Base-by-base conservation (phyloP, 192 early-diverging fungal genomes). In the Obelidium mucronatum region DNA sequence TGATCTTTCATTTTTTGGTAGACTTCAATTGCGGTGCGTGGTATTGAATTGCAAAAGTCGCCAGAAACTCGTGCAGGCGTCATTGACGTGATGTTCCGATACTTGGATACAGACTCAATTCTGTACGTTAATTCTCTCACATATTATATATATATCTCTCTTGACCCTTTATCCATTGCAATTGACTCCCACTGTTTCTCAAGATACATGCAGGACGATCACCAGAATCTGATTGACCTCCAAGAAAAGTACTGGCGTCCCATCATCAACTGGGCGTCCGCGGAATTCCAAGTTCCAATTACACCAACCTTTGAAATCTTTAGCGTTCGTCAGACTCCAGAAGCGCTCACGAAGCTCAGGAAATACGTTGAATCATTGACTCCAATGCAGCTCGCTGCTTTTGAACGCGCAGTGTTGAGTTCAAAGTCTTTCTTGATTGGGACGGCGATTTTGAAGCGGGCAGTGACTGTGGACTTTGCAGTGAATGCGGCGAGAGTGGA, bases 401-500 rank as follows among this genome's bases (percentile, higher is more conserved):
- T 99, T 75, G 97, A 99, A 75, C 88, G 90, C 67, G 92, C 92
- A 0, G 92, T 92, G 0, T 84, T 97, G 88, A 85, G 83, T 15
- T 87, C 93, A 70, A 99, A 97, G 83, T 95, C 94, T 34, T 96
- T 96, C 82, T 82, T 99, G 59, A 92, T 97, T 58, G 94, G 89
- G 3, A 83, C 97, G 17, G 94, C 94, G n/a, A 80, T 99, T 26
- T 87, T 95, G n/a, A 88, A 95, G 74, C 81, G 89, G 54, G 85
- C 73, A 4, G 73, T 97, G 51, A 84, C 87, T 2, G 95, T 90
- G 0, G 93, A 96, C 69, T 73, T 90, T 28, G 96, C 94, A 5
- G 90, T 91, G 51, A 68, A 72, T 53, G 95, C 95, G 1, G 92
- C 95, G 0, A 90, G 92, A 52, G 87, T 96, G 11, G 97, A 99